Conservation (phyloP, 257 asterid species). For the Leptodermis oblonga region DNA sequence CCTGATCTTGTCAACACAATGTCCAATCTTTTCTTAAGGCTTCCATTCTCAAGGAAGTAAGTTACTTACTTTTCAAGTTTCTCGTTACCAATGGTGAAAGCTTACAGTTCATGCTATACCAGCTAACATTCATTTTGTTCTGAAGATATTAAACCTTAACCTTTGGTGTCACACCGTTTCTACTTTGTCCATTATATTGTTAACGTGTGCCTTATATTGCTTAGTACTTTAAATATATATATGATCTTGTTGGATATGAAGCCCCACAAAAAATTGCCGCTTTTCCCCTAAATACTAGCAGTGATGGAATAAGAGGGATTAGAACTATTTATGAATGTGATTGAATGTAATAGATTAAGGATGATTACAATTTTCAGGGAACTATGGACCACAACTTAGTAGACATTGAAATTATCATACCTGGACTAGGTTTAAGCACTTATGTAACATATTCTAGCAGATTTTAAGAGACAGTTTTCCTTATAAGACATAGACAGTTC, state of each 20-base stretch:
- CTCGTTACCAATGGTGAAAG: neutral
- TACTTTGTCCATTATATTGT: neutral
- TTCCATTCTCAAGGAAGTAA: constrained; percentile 92
- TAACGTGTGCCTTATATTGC: neutral
- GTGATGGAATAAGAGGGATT: neutral
- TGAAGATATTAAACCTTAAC: neutral
- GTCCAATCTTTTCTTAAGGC: constrained; percentile 75
- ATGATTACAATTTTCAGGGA: neutral
- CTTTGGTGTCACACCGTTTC: neutral
- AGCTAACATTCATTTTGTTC: neutral
- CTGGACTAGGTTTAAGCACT: neutral
- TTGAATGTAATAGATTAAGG: neutral
- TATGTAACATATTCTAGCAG: neutral
- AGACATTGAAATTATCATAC: neutral
- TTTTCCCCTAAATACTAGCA: neutral
- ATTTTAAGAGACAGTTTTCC: neutral
- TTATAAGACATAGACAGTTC: neutral
- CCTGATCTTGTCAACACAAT: constrained; percentile 83
- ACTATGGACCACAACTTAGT: neutral
- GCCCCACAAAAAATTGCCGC: neutral
- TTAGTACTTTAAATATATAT: neutral
- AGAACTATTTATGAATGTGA: neutral
- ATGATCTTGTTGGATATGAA: neutral
- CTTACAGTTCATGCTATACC: neutral
- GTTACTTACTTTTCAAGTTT: neutral